These are phyloP conservation scores for Backusella sp. DNA, from an alignment of 192 early-diverging fungal species.

Conservation along the genomic window DNA sequence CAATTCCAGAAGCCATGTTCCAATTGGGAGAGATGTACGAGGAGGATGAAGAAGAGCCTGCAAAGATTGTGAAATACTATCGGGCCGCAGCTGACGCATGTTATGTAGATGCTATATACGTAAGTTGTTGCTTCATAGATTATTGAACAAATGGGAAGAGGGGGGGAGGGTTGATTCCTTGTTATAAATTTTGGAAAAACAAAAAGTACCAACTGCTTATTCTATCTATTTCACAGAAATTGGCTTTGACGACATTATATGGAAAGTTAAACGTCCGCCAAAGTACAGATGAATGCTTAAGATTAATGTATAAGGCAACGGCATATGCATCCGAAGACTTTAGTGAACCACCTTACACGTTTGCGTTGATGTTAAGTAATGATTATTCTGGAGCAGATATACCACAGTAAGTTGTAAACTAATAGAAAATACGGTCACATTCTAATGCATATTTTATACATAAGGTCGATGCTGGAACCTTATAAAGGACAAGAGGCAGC, in stretches of 20 bases:
- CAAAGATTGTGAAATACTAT: conserved; percentile 44
- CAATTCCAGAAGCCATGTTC: conserved; percentile 60
- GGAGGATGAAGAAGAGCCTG: conserved; percentile 24
- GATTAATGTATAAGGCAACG: conserved; percentile 76
- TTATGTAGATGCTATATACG: conserved; percentile 62
- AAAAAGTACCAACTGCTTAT: background rate
- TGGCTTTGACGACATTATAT: conserved; percentile 74
- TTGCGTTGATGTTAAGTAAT: conserved; percentile 77
- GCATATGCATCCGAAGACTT: conserved; percentile 70
- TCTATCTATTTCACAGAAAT: conserved; percentile 47
- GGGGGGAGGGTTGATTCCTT: background rate
- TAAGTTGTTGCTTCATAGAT: conserved; percentile 23
- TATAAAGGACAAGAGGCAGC: conserved; percentile 52
- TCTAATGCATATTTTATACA: background rate
- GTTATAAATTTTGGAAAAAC: background rate
- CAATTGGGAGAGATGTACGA: conserved; percentile 42
- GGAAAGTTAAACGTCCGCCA: conserved; percentile 66
- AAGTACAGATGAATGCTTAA: conserved; percentile 75
- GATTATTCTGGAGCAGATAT: conserved; percentile 55
- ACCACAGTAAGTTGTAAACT: conserved; percentile 22
- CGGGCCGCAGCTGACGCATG: conserved; percentile 65
- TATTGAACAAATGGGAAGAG: background rate
- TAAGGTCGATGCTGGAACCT: conserved; percentile 5
- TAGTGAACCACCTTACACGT: conserved; percentile 74
- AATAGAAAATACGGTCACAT: background rate